Evolutionary conservation across 805 yeast species (phyloP), one percentile per base, ranked within the genome.

Genomic region (Barnettozyma pratensis): DNA sequence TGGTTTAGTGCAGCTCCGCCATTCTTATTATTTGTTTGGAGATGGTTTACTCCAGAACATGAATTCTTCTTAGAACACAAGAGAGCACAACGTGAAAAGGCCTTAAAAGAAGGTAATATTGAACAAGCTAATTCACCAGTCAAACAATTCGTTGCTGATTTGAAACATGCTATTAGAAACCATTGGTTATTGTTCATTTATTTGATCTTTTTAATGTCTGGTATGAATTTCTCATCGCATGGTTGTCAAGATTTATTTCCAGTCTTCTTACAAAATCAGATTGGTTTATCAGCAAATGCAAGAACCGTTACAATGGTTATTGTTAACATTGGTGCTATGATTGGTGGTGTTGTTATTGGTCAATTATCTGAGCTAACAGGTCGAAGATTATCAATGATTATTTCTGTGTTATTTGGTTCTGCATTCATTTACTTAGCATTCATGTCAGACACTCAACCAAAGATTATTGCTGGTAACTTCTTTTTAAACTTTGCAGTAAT

Each of bases 1-100:
- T 85, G 90, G 90, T 83, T 85, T 59, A 74, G 81, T 30, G 77
- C 88, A n/a, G 83, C 83, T 34, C 78, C 83, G 8, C 83, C 87
- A 2, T 74, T 79, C 10, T 58, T 83, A 14, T 69, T 85, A 45
- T 74, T 82, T 41, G 50, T 69, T 28, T 82, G 84, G 83, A 74
- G 90, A 64, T 54, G 72, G 51, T 63, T 68, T 39, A 69, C 77
- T 42, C 86, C 86, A 3, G 90, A 85, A 64, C 78, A 87, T 7
- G 77, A 76, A 39, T 70, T 75, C 11, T 83, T 74, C 60, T 52
- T 67, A 8, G 68, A 64, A 39, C 67, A 66, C 44, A 61, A 66
- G 43, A 44, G 53, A 25, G 53, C 53, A 7, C 54, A 53, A 36
- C 51, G 52, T 36, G 59, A 51, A 41, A 56, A 57, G 48, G 65